Evolutionary conservation across 2,329 filamentous ascomycete species (phyloP).

Genomic region (Magnaporthiopsis incrustans): DNA sequence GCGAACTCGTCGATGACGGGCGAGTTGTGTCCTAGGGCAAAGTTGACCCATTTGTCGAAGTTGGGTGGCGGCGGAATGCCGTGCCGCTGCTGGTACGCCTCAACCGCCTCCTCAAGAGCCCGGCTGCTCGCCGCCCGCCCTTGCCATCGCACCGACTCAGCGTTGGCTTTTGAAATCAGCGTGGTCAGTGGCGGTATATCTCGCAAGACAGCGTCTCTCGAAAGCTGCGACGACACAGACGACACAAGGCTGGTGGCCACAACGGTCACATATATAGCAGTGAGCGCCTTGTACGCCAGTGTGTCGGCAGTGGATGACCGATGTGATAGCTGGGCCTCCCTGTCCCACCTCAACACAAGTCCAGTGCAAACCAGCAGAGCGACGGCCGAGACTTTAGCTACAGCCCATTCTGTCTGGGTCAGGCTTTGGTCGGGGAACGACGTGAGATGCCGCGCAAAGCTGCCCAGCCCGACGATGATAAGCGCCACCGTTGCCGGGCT

Average conservation of each 20-base stretch:
- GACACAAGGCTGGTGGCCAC: neutral
- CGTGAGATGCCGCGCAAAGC: neutral
- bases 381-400: neutral
- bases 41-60: slow-evolving; percentile 68
- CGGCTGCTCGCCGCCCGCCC: slow-evolving; percentile 27
- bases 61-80: slow-evolving; percentile 72
- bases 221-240: neutral
- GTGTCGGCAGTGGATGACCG: neutral
- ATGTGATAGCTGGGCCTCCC: neutral
- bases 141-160: slow-evolving; percentile 27
- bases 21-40: slow-evolving; percentile 51
- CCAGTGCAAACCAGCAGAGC: neutral
- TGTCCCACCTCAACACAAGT: slow-evolving; percentile 1
- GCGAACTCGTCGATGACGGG: slow-evolving; percentile 64
- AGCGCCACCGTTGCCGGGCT: slow-evolving; percentile 4
- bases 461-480: neutral
- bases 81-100: slow-evolving; percentile 77
- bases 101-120: slow-evolving; percentile 62
- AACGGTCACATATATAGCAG: neutral
- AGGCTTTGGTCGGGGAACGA: neutral
- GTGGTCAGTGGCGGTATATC: neutral
- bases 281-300: neutral
- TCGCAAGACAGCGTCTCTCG: neutral
- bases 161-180: slow-evolving; percentile 25
- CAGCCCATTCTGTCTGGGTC: neutral